Evolutionary conservation across 257 asterid species (phyloP), one percentile per base, ranked within the genome.

Genomic region (Leonotis leonurus): DNA sequence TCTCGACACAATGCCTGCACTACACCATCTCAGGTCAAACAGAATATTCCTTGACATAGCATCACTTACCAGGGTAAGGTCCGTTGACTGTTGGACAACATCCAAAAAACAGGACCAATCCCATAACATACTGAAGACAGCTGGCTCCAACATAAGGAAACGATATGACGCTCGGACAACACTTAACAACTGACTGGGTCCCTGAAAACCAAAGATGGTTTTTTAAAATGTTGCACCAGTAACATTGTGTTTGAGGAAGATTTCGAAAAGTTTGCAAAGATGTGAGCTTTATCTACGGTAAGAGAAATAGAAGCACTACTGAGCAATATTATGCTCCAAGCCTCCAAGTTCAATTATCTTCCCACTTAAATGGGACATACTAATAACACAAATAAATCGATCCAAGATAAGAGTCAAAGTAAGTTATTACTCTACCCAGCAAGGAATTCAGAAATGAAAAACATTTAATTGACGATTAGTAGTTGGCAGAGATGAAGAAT

Each of bases 21-120:
- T 67, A 75, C 84, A 93, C 99, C 99, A 93, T 72, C 75, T 76
- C 62, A 87, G 27, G 73, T 93, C 96, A 55, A 54, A 56, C 56
- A 60, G 17, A 71, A 56, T 78, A 72, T 73, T 68, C 61, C 73
- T 71, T 27, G 58, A 46, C 69, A 53, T 71, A n/a, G 62, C 58
- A 70, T 75, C 70, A 56, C 76, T 74, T 60, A 22, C 56, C 44
- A 45, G 11, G 46, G 60, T 24, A 44, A 64, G 55, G 64, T 76
- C 72, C 53, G 56, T 35, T 29, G 65, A 54, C 76, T 70, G 86
- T 52, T 58, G 72, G 68, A 75, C 63, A 70, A 83, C 56, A 68
- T 81, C 82, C 77, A 87, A 54, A 69, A 83, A 75, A 75, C 85
- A 82, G 60, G 99, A 87, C 97, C 97, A 93, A 68, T 93, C 77